A percentile compares a stretch with the other conserved stretches of the same genome.
phyloP scores from a whole-genome alignment of 495 filamentous ascomycete genomes.

The Aspergillus heteromorphus region DNA sequence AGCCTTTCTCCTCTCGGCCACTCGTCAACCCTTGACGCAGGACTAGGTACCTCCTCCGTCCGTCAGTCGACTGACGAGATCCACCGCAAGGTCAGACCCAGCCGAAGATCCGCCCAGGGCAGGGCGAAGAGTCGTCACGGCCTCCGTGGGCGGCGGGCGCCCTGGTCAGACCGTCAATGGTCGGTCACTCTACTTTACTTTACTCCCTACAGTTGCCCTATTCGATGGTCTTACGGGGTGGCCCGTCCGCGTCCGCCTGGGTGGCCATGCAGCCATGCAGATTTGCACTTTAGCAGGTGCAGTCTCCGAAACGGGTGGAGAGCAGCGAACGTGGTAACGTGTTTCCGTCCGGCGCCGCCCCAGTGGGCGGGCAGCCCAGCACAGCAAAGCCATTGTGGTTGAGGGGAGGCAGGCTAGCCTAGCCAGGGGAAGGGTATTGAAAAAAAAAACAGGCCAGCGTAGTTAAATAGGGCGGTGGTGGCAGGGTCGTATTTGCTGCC shows the following conservation, averaged over 20 bases:
- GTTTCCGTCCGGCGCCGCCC: not conserved
- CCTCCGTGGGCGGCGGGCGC: too few relatives aligned
- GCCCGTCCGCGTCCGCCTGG: not conserved
- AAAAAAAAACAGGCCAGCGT: too few relatives aligned
- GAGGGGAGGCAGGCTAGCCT: too few relatives aligned
- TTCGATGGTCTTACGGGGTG: not conserved
- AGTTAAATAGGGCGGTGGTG: too few relatives aligned
- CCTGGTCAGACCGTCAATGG: too few relatives aligned
- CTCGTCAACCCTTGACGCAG: too few relatives aligned
- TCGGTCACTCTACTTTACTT: too few relatives aligned
- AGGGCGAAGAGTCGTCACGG: constrained; percentile 3
- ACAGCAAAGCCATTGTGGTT: not conserved
- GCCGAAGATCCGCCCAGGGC: constrained; percentile 19
- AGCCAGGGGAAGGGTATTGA: too few relatives aligned
- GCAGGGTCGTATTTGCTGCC: too few relatives aligned
- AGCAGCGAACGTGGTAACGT: constrained; percentile 1
- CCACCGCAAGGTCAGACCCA: constrained; percentile 17
- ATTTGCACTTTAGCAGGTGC: not conserved
- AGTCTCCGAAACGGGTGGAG: not conserved
- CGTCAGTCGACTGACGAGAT: constrained; percentile 11
- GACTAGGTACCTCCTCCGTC: too few relatives aligned
- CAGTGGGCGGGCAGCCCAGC: not conserved
- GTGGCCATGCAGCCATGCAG: not conserved
- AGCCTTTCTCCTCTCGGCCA: not conserved
- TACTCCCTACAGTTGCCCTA: too few relatives aligned